phyloP scores from a whole-genome alignment of 2,329 filamentous ascomycete species.

The Leptographium wingfieldii region DNA sequence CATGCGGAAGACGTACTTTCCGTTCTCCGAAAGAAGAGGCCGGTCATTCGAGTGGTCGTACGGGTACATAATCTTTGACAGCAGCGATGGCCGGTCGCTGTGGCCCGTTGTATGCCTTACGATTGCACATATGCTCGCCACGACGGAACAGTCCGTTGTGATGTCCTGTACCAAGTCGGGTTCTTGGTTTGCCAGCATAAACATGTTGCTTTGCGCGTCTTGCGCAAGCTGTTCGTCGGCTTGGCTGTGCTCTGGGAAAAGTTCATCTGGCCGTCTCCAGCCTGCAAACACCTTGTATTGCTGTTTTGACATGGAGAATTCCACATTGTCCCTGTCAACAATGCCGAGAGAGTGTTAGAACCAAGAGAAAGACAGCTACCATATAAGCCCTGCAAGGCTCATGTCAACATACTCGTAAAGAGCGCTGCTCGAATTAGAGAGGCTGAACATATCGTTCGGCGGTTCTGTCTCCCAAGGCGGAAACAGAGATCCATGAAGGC shows the following conservation, averaged over 20 bases:
- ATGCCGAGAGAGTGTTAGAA: not conserved
- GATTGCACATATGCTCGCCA: conserved; percentile 82
- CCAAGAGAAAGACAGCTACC: not conserved
- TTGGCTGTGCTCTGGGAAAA: conserved; percentile 32
- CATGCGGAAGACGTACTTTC: conserved; percentile 84
- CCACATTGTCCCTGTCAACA: conserved; percentile 47
- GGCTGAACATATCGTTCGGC: conserved; percentile 46
- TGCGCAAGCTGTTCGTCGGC: not conserved
- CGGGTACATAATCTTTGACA: conserved; percentile 60
- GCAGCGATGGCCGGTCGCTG: conserved; percentile 46
- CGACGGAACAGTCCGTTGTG: conserved; percentile 92
- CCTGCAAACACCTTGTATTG: conserved; percentile 67
- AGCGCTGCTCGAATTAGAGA: conserved; percentile 28
- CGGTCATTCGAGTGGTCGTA: conserved; percentile 45
- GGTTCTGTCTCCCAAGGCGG: conserved; percentile 69
- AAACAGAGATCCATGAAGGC: conserved; percentile 71
- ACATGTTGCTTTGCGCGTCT: not conserved
- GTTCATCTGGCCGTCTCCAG: conserved; percentile 68
- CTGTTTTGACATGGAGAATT: conserved; percentile 58
- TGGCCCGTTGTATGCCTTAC: conserved; percentile 48
- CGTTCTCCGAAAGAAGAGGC: conserved; percentile 59
- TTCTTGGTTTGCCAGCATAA: conserved; percentile 30
- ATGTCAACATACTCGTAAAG: conserved; percentile 49
- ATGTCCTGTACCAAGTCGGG: conserved; percentile 90
- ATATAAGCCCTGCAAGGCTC: not conserved